Conservation (phyloP, 805 yeast genomes). For the Saturnispora dispora region DNA sequence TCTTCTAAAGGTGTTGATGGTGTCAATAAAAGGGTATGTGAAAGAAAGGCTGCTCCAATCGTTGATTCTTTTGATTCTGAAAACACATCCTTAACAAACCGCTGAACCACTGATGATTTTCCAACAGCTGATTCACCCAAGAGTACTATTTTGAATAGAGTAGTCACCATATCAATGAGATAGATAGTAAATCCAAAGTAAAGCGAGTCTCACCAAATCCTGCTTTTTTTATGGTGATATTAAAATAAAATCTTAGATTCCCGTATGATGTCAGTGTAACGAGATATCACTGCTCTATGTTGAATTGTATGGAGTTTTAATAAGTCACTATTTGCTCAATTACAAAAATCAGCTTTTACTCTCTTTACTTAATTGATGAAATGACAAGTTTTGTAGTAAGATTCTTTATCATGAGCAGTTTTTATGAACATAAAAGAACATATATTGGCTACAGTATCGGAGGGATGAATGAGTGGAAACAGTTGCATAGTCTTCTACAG, state of each 20-base stretch:
- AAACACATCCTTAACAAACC: constrained; percentile 67
- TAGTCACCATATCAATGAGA: not conserved
- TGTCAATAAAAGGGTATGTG: constrained; percentile 50
- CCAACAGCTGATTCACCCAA: constrained; percentile 60
- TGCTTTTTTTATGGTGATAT: not conserved
- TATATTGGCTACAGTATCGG: not conserved
- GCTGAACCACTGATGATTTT: constrained; percentile 54
- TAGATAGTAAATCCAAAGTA: not conserved
- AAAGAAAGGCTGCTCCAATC: constrained; percentile 76
- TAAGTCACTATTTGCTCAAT: too few species aligned
- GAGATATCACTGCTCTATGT: too few species aligned
- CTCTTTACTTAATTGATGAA: too few species aligned
- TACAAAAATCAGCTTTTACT: too few species aligned
- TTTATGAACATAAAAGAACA: not conserved
- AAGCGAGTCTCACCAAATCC: not conserved
- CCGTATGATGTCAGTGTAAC: not conserved
- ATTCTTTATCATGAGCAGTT: not conserved
- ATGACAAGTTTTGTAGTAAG: too few species aligned
- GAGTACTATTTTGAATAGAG: constrained; percentile 53
- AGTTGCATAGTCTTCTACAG: too few species aligned
- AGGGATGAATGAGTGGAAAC: not conserved
- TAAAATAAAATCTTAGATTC: not conserved
- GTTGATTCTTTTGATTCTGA: constrained; percentile 70
- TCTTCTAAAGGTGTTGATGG: constrained; percentile 32
- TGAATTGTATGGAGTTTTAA: too few species aligned